Percentiles rank a stretch among this genome's conserved stretches.
Evolutionary conservation across 192 early-diverging fungal species (phyloP).

Genomic region (Coemansia sp.): DNA sequence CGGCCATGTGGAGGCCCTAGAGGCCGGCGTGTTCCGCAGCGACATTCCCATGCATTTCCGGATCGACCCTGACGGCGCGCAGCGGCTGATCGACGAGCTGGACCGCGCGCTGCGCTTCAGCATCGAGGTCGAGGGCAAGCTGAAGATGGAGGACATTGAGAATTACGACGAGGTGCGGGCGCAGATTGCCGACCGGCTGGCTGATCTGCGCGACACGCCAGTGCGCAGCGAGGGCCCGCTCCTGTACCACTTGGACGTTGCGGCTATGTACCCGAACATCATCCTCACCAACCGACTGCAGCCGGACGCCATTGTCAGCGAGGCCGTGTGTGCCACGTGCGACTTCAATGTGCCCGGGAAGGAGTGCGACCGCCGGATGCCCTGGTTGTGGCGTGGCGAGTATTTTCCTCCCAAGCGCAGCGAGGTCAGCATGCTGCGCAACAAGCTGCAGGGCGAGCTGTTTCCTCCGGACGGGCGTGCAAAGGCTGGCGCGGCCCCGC

Average conservation of each 20-base stretch:
- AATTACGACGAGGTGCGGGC: slow-evolving; percentile 85
- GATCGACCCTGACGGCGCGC: slow-evolving; percentile 70
- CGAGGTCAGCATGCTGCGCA: slow-evolving; percentile 89
- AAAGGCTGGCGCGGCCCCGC: slow-evolving; percentile 48
- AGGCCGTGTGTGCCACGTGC: slow-evolving; percentile 84
- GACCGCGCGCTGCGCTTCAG: slow-evolving; percentile 89
- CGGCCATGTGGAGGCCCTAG: slow-evolving; percentile 98
- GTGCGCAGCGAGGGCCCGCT: slow-evolving; percentile 74
- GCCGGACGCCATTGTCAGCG: slow-evolving; percentile 92
- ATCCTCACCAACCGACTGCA: slow-evolving; percentile 97
- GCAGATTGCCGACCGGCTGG: slow-evolving; percentile 63
- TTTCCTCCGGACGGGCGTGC: slow-evolving; percentile 61
- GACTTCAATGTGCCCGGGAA: slow-evolving; percentile 89
- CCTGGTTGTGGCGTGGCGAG: slow-evolving; percentile 98
- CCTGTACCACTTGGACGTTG: slow-evolving; percentile 99
- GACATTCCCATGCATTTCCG: slow-evolving; percentile 87
- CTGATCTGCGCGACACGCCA: slow-evolving; percentile 76
- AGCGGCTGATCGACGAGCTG: slow-evolving; percentile 85
- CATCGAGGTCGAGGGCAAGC: slow-evolving; percentile 78
- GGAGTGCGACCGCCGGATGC: slow-evolving; percentile 88
- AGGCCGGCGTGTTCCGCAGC: slow-evolving; percentile 94
- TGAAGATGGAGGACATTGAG: slow-evolving; percentile 70
- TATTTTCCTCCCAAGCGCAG: slow-evolving; percentile 84
- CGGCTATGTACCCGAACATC: slow-evolving; percentile 99
- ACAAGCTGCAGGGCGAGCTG: slow-evolving; percentile 76